phyloP scores from a whole-genome alignment of 2,329 filamentous ascomycete genomes.

The Botrytis fragariae region DNA sequence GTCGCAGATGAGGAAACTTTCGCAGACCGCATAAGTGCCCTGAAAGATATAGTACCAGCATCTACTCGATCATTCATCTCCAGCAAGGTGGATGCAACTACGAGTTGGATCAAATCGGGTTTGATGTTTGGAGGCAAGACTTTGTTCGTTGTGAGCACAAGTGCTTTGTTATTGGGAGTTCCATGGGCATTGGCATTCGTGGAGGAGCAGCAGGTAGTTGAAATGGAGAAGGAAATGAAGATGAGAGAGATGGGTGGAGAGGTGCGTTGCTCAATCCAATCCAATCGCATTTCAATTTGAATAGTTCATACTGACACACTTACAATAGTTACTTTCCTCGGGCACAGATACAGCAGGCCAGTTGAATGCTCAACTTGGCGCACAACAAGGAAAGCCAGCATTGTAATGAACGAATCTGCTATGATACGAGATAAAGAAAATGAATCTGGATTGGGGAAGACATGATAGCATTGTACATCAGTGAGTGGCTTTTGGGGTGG shows the following conservation, averaged over 20 bases:
- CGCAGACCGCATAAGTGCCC: slow-evolving; percentile 66
- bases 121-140: slow-evolving; percentile 77
- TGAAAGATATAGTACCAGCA: slow-evolving; percentile 74
- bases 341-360: slow-evolving; percentile 28
- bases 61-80: slow-evolving; percentile 67
- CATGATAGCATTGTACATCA: slow-evolving; percentile 34
- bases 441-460: slow-evolving; percentile 20
- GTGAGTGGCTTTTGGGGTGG: slow-evolving; percentile 26
- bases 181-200: slow-evolving; percentile 90
- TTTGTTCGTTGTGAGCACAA: slow-evolving; percentile 88
- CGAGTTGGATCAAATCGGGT: slow-evolving; percentile 56
- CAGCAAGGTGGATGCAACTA: slow-evolving; percentile 55
- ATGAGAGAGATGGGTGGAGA: slow-evolving; percentile 92
- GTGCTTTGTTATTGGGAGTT: slow-evolving; percentile 83
- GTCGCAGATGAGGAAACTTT: slow-evolving; percentile 55
- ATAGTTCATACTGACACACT: slow-evolving; percentile 21
- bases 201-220: slow-evolving; percentile 94
- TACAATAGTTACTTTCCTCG: slow-evolving; percentile 31
- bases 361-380: slow-evolving; percentile 34
- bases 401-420: slow-evolving; percentile 32
- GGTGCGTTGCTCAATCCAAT: slow-evolving; percentile 42
- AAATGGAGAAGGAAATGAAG: slow-evolving; percentile 97
- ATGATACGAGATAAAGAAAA: slow-evolving; percentile 19
- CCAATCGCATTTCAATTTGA: neutral
- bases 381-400: slow-evolving; percentile 34